Conservation (phyloP, 257 asterid genomes). For the Solanum clarkiae region DNA sequence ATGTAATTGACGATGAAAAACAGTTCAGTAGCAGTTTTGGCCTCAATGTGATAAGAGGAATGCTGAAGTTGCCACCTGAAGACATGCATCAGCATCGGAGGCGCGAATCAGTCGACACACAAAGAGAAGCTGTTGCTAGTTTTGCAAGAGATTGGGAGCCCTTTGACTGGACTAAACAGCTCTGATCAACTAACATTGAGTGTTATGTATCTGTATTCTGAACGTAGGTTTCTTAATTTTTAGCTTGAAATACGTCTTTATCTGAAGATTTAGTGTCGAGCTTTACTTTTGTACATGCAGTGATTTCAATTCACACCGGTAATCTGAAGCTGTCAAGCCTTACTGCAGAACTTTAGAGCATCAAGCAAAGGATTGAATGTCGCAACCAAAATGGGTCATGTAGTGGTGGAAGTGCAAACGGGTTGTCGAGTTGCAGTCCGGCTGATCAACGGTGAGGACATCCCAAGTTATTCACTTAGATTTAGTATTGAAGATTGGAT, state of each 20-base stretch:
- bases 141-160: conserved; percentile 65
- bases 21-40: conserved; percentile 75
- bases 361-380: no score
- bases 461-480: no score
- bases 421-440: no score
- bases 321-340: no score
- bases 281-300: no score
- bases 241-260: neutral
- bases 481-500: no score
- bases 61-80: conserved; percentile 70
- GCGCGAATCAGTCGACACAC: conserved; percentile 53
- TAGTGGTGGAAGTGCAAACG: no score
- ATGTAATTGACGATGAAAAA: conserved; percentile 83
- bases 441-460: no score
- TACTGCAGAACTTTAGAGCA: no score
- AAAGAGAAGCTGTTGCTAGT: conserved; percentile 52
- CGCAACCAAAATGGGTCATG: no score
- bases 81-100: conserved; percentile 79
- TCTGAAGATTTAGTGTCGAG: no score
- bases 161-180: conserved; percentile 88
- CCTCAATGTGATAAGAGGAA: conserved; percentile 69
- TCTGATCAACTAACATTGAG: neutral
- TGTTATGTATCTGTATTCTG: neutral
- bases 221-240: neutral
- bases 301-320: no score